Percentiles rank a stretch among this genome's conserved stretches.
Conservation (phyloP, 495 filamentous ascomycete species). For the Penicillium flavigenum region DNA sequence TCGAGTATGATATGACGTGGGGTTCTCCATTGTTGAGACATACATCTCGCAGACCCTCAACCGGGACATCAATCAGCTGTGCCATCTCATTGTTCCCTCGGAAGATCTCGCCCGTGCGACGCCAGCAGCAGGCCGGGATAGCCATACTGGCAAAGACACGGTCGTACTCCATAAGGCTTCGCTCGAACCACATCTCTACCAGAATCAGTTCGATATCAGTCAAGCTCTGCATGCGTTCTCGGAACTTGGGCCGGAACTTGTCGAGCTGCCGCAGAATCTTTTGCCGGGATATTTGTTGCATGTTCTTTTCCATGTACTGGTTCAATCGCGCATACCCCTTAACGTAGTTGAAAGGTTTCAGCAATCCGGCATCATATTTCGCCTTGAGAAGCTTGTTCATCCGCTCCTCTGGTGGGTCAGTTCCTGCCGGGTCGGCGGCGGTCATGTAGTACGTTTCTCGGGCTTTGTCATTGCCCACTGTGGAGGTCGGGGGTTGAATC, state of each 20-base stretch:
- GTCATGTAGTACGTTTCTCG: constrained; percentile 93
- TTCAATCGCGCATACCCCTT: constrained; percentile 89
- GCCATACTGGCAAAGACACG: constrained; percentile 99
- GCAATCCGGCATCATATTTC: constrained; percentile 89
- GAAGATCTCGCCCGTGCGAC: constrained; percentile 95
- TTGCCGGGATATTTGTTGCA: constrained; percentile 72
- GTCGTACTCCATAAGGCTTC: constrained; percentile 92
- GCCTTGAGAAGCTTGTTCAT: constrained; percentile 94
- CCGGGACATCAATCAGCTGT: constrained; percentile 88
- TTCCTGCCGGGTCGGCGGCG: constrained; percentile 90
- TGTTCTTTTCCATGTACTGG: constrained; percentile 84
- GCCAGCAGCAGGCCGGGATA: constrained; percentile 96
- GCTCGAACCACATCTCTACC: constrained; percentile 99
- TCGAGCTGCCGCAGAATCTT: constrained; percentile 89
- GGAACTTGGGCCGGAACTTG: constrained; percentile 90
- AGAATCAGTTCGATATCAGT: constrained; percentile 90
- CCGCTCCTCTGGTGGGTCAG: constrained; percentile 86
- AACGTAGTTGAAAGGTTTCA: constrained; percentile 97
- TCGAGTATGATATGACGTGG: background rate
- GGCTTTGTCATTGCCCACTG: constrained; percentile 72
- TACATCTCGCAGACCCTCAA: constrained; percentile 88
- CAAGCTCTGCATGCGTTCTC: constrained; percentile 86
- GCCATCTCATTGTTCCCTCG: constrained; percentile 99
- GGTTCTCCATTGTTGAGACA: constrained; percentile 30
- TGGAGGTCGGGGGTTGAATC: constrained; percentile 58